A percentile compares a stretch with the other conserved stretches of the same genome.
Evolutionary conservation across 805 yeast genomes (phyloP).

Genomic region (Kluyveromyces starmeri): DNA sequence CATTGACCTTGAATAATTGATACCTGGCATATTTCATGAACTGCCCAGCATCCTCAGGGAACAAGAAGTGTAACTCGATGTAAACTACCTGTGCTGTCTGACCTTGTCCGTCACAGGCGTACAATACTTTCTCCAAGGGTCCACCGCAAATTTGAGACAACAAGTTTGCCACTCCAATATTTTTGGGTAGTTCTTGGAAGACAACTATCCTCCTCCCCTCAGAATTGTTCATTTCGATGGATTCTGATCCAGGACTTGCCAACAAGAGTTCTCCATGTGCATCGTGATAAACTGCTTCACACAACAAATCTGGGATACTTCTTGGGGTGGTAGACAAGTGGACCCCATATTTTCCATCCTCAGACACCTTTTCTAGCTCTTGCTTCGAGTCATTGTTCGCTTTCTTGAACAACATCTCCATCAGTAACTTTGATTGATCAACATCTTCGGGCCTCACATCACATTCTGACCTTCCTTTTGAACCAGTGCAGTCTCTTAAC

Average conservation of each 20-base stretch:
- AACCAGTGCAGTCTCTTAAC: not conserved
- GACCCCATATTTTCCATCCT: constrained; percentile 3
- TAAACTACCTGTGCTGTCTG: not conserved
- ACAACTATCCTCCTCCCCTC: constrained; percentile 1
- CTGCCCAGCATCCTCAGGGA: constrained; percentile 42
- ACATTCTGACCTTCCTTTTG: not conserved
- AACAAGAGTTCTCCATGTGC: constrained; percentile 1
- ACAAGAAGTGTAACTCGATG: constrained; percentile 44
- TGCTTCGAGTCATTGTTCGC: constrained; percentile 2
- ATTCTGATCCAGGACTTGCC: constrained; percentile 4
- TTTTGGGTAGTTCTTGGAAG: constrained; percentile 30
- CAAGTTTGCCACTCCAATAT: constrained; percentile 41
- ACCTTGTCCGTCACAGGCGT: not conserved
- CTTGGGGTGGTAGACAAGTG: constrained; percentile 3
- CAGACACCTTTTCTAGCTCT: not conserved
- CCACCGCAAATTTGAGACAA: constrained; percentile 59
- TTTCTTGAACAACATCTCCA: constrained; percentile 5
- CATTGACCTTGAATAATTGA: constrained; percentile 52
- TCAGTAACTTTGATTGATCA: not conserved
- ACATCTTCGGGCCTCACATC: not conserved
- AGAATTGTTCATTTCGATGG: not conserved
- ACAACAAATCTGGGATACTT: constrained; percentile 4
- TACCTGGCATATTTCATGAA: constrained; percentile 46
- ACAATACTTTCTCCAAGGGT: constrained; percentile 44
- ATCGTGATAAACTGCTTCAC: constrained; percentile 3